Evolutionary conservation across 257 asterid genomes (phyloP), one percentile per base, ranked within the genome.

Genomic region (Verbena officinalis): DNA sequence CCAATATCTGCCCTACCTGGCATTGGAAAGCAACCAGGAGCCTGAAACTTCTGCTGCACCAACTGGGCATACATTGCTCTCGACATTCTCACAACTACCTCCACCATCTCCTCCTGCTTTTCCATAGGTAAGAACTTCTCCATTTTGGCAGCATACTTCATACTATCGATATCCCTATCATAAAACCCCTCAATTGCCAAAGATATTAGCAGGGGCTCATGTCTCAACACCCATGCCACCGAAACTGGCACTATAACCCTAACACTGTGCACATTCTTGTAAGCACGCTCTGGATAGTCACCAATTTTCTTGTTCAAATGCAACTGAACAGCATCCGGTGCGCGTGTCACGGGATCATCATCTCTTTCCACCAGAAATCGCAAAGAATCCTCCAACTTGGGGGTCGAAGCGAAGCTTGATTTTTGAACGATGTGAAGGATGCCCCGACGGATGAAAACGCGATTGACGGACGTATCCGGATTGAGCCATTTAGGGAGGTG

Each of bases 61-160:
- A 93, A 68, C 68, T 93, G 99, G 3, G 97, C 97, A 48, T 87
- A 93, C 99, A 90, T 90, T 0, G 99, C 94, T 83, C 90, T 90
- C 3, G 96, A 81, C 97, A 93, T 90, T 64, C 82, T 83, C 63
- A 86, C 88, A 33, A 75, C 59, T 72, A 81, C 87, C 64, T 55
- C 82, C 71, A 88, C 96, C 75, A 93, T 68, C 82, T 83, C 95
- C 76, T 90, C 95, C 63, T 43, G 78, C 55, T 76, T 88, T 27
- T 95, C 91, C 66, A 43, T 69, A 3, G 84, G 83, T 40, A 89
- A 53, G 72, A 93, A 85, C 78, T 70, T 86, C 85, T 81, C 95
- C 97, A 90, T 83, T 60, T 53, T 86, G 6, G 88, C 83, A 1
- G 96, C 97, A 48, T 54, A 77, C 77, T 93, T 93, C 99, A 90